Evolutionary conservation across 805 yeast genomes (phyloP).

Genomic region (Starmerella stigmatis): DNA sequence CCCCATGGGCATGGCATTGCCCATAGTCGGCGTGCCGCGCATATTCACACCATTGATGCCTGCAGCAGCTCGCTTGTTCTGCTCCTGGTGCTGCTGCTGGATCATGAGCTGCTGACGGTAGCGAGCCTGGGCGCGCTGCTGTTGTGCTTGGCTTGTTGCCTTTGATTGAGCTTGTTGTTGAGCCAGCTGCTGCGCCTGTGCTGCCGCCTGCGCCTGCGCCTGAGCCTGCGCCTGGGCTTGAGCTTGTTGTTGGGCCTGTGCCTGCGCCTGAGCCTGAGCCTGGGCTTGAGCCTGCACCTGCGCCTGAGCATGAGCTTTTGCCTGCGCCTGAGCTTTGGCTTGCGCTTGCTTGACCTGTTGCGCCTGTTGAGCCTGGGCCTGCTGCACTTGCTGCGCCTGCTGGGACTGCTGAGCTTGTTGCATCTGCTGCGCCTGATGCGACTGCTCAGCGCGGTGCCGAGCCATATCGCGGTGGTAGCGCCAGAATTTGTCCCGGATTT

Average conservation of each 20-base stretch:
- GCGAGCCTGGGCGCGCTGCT: slow-evolving; percentile 12
- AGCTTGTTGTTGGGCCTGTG: slow-evolving; percentile 15
- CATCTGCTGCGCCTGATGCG: slow-evolving; percentile 15
- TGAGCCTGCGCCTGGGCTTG: slow-evolving; percentile 22
- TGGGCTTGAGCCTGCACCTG: slow-evolving; percentile 23
- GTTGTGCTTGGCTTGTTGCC: slow-evolving; percentile 5
- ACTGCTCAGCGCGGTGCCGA: slow-evolving; percentile 12
- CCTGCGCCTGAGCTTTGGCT: slow-evolving; percentile 17
- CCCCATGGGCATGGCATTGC: not conserved
- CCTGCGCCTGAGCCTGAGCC: slow-evolving; percentile 15
- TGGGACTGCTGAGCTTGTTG: not conserved
- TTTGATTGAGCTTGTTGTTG: slow-evolving; percentile 21
- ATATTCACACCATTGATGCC: slow-evolving; percentile 1
- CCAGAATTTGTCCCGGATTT: slow-evolving; percentile 26
- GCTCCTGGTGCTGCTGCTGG: slow-evolving; percentile 15
- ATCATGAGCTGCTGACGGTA: slow-evolving; percentile 14
- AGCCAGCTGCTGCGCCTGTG: slow-evolving; percentile 21
- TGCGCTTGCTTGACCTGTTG: not conserved
- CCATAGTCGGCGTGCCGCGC: not conserved
- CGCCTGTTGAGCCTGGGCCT: slow-evolving; percentile 14
- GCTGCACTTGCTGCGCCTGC: slow-evolving; percentile 1
- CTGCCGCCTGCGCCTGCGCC: slow-evolving; percentile 22
- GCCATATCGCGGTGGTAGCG: slow-evolving; percentile 29
- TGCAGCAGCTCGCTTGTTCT: slow-evolving; percentile 6
- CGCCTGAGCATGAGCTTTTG: slow-evolving; percentile 23